Conservation (phyloP, 2,329 filamentous ascomycete species). For the Cladosporium sp. region DNA sequence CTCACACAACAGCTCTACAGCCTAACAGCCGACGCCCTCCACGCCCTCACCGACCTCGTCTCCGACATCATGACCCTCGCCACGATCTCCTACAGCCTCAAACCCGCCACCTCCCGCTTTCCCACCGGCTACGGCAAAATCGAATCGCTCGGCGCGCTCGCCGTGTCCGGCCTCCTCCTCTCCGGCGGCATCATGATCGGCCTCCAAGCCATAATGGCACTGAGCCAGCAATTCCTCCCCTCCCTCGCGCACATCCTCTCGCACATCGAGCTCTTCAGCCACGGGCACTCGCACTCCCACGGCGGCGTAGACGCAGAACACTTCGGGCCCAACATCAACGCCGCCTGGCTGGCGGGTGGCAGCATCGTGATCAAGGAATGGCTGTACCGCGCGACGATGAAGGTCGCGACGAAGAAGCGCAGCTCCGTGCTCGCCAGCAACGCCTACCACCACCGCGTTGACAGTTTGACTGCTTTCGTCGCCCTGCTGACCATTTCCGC, state of each 20-base stretch:
- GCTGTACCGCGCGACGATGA: slow-evolving; percentile 97
- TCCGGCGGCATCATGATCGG: slow-evolving; percentile 91
- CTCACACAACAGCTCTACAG: slow-evolving; percentile 12
- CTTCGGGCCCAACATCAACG: slow-evolving; percentile 76
- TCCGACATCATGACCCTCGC: slow-evolving; percentile 92
- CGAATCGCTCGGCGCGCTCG: slow-evolving; percentile 90
- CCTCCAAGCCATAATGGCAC: slow-evolving; percentile 58
- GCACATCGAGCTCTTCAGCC: slow-evolving; percentile 42
- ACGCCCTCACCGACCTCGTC: slow-evolving; percentile 90
- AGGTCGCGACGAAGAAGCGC: slow-evolving; percentile 88
- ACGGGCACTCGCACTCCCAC: slow-evolving; percentile 61
- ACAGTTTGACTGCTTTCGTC: slow-evolving; percentile 92
- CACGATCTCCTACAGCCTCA: slow-evolving; percentile 90
- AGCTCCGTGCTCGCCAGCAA: slow-evolving; percentile 96
- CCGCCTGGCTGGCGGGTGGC: slow-evolving; percentile 87
- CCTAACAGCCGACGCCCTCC: slow-evolving; percentile 74
- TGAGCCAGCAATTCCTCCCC: slow-evolving; percentile 46
- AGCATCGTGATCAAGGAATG: slow-evolving; percentile 94
- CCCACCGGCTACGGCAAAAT: slow-evolving; percentile 94
- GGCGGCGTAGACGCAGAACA: slow-evolving; percentile 52
- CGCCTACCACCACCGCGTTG: slow-evolving; percentile 91
- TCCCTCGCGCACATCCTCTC: slow-evolving; percentile 41
- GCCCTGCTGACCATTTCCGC: slow-evolving; percentile 85
- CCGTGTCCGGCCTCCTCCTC: slow-evolving; percentile 87
- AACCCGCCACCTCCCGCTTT: slow-evolving; percentile 76